Evolutionary conservation across 2,329 filamentous ascomycete genomes (phyloP), one percentile per base, ranked within the genome.

Genomic region (Fusarium cicatricum): DNA sequence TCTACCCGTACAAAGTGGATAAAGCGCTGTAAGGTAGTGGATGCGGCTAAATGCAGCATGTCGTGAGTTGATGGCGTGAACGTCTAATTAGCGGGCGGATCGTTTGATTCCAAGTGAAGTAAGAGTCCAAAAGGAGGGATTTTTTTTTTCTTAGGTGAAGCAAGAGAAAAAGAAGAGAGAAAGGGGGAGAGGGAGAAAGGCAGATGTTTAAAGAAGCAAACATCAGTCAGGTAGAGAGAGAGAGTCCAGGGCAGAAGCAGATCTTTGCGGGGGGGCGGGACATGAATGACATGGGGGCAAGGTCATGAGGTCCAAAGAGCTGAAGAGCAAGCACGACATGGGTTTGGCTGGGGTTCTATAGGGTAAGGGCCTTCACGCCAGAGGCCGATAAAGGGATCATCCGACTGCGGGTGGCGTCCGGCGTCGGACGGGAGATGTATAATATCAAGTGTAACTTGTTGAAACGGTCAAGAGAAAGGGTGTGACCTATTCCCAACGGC

Each of bases 391-490:
- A n/a, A 37, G 32, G 34, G 16, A 46, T 46, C 43, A 46, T 46
- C 43, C 43, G 43, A 46, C 43, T 26, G 19, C 43, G 43, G 43
- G 43, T 37, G 43, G 43, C 43, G 33, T 36, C 21, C 32, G 43
- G 17, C 33, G 33, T 37, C 23, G 33, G 9, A 32, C 32, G 43
- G 43, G 43, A 46, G 16, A 21, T 28, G 28, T 15, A n/a, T 14
- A 8, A 26, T 26, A 26, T 26, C 9, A 4, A 3, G 23, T 26
- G 23, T 10, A 26, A 26, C 9, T 26, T 26, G 23, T 26, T 26
- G 9, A 19, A 38, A 46, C 43, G 43, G 43, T 31, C 23, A 40
- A 40, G 21, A 21, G 16, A 46, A 16, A 36, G 28, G 29, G 17
- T n/a, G 23, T n/a, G 12, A n/a, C 15, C 21, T n/a, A 29, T 16